Percentiles rank a stretch among this genome's conserved stretches.
These are phyloP conservation scores for Ochetophila trinervis DNA, from an alignment of 306 rosid species.

Conservation along the genomic window DNA sequence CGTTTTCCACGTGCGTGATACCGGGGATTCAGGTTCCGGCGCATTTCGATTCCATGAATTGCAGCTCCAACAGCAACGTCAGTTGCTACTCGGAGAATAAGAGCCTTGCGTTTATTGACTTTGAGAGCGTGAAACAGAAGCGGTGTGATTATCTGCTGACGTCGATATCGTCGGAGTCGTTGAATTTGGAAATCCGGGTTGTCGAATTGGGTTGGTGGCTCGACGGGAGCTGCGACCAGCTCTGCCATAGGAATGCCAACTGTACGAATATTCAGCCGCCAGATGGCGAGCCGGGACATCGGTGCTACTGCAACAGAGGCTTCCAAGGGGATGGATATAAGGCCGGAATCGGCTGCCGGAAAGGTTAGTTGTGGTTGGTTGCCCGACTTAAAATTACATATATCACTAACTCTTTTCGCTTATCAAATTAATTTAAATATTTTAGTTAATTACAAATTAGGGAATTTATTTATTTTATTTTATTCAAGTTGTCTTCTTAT, in stretches of 20 bases:
- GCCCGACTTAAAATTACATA: background rate
- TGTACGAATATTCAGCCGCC: constrained; percentile 42
- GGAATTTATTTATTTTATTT: too few species aligned
- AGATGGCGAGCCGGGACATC: constrained; percentile 32
- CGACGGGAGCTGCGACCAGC: constrained; percentile 44
- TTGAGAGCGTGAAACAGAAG: constrained; percentile 3
- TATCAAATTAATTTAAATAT: too few species aligned
- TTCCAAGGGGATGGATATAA: constrained; percentile 64
- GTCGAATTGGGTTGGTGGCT: constrained; percentile 87
- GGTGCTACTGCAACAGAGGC: constrained; percentile 57
- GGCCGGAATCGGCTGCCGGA: constrained; percentile 73
- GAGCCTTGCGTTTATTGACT: constrained; percentile 31
- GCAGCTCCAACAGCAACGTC: constrained; percentile 38
- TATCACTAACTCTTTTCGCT: constrained; percentile 1
- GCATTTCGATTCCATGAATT: constrained; percentile 42
- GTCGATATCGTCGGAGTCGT: constrained; percentile 48
- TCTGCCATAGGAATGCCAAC: constrained; percentile 48
- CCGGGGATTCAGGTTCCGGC: constrained; percentile 51
- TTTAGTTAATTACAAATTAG: too few species aligned
- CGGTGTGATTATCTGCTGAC: constrained; percentile 51
- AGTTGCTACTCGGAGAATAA: constrained; percentile 51
- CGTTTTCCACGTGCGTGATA: constrained; percentile 38
- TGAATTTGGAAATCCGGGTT: constrained; percentile 60
- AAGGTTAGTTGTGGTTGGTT: constrained; percentile 58
- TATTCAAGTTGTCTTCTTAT: too few species aligned